A percentile compares a stretch with the other conserved stretches of the same genome.
Evolutionary conservation across 805 yeast species (phyloP).

Genomic region (Nakazawaea siamensis): DNA sequence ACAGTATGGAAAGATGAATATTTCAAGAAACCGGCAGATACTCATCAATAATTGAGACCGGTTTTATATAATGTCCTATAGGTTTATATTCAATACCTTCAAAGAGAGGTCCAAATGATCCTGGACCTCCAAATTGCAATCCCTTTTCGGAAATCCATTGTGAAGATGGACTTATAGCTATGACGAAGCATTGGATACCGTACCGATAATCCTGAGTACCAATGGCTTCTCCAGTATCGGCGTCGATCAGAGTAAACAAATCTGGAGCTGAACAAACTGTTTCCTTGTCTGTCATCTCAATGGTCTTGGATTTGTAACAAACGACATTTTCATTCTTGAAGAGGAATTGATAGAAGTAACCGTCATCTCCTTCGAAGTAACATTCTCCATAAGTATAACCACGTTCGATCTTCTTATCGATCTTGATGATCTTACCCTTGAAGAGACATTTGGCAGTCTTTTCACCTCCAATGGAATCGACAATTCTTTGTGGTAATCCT

Average conservation of each 20-base stretch:
- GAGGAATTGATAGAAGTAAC: slow-evolving; percentile 23
- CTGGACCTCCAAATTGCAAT: slow-evolving; percentile 32
- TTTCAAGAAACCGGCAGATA: slow-evolving; percentile 3
- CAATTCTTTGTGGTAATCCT: slow-evolving; percentile 23
- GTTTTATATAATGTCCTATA: slow-evolving; percentile 25
- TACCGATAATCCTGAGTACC: slow-evolving; percentile 37
- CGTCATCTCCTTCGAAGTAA: slow-evolving; percentile 18
- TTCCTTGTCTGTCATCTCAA: slow-evolving; percentile 13
- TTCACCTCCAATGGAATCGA: slow-evolving; percentile 27
- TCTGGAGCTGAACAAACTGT: slow-evolving; percentile 32
- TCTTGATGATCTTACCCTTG: slow-evolving; percentile 28
- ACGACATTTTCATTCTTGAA: slow-evolving; percentile 37
- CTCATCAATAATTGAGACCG: slow-evolving; percentile 27
- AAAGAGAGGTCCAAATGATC: slow-evolving; percentile 25
- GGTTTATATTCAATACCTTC: slow-evolving; percentile 28
- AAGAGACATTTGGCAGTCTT: slow-evolving; percentile 22
- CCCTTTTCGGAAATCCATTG: slow-evolving; percentile 28
- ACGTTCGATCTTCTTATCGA: slow-evolving; percentile 26
- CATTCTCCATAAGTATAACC: slow-evolving; percentile 33
- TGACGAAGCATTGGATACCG: slow-evolving; percentile 31
- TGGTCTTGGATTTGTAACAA: slow-evolving; percentile 18
- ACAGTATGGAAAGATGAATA: slow-evolving; percentile 9
- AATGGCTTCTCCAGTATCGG: slow-evolving; percentile 33
- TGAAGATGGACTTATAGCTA: slow-evolving; percentile 26
- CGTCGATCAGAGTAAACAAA: slow-evolving; percentile 28